Base-by-base conservation (phyloP, 1,284 basidiomycete genomes). In the Irpex sp. region DNA sequence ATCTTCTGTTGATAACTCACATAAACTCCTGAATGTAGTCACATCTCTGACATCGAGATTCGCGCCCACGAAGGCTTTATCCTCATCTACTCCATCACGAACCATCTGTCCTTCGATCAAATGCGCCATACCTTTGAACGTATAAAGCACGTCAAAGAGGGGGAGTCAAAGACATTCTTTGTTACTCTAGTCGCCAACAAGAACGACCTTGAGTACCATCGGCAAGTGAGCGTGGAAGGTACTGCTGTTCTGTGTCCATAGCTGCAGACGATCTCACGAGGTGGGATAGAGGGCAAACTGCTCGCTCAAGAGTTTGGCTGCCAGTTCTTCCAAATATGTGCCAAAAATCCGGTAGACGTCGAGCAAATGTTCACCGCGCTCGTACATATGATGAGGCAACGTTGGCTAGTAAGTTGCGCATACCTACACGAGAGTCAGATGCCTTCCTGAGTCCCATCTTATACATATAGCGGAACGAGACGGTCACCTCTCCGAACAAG, bases 181-280 rank as follows among this genome's bases (percentile, higher is more conserved):
- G 94, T 98, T 68, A 94, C 99, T 66, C 92, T 99, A 58, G 95
- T 98, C 5, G 97, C 96, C 38, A 99, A 99, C 85, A 99, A 99
- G 81, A 97, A 94, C 75, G 97, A 99, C 78, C 80, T 99, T 72
- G 97, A 99, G 75, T 97, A 93, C 74, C 97, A 99, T 78, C 85
- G 97, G 64, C 96, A 98, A 78, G 97, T 99, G 13, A 94, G 94
- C 74, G 93, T 92, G 82, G 94, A 97, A 74, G 95, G 96, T 94
- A 68, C 13, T 26, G 15, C 57, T 47, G 13, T 11, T 6, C 15
- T 40, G 36, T 36, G 47, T 19, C n/a, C 9, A n/a, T 36, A 44
- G 26, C 62, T 54, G 37, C 38, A 19, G 17, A 37, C n/a, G 47
- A 47, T 19, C 37, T 13, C 48, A 40, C 11, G 48, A 13, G 49